A percentile compares a stretch with the other conserved stretches of the same genome.
Evolutionary conservation across 164 flowering plant genomes (phyloP).

Genomic region (Magnolia kwangsiensis): DNA sequence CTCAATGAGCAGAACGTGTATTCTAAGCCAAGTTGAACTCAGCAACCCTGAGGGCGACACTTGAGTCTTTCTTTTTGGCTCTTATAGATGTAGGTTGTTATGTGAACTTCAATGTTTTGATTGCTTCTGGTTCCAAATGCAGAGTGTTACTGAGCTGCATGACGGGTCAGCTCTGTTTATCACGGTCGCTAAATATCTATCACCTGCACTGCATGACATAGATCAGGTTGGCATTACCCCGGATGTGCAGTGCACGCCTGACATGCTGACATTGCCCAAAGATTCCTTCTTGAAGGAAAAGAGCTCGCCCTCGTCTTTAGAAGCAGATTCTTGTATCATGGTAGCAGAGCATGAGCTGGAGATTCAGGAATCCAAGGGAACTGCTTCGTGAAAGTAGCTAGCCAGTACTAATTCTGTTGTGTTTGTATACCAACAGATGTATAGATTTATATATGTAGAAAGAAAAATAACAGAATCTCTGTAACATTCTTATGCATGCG

Average conservation of each 20-base stretch:
- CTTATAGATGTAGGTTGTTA: neutral
- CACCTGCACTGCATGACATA: slow-evolving; percentile 88
- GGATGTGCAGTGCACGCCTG: slow-evolving; percentile 85
- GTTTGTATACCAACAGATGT: neutral
- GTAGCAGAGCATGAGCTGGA: slow-evolving; percentile 93
- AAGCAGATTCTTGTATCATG: slow-evolving; percentile 89
- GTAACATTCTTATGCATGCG: neutral
- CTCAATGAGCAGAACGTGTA: neutral
- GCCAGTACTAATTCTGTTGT: neutral
- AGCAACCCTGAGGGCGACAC: neutral
- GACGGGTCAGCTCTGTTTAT: slow-evolving; percentile 93
- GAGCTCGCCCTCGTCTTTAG: slow-evolving; percentile 43
- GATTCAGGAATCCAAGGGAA: slow-evolving; percentile 64
- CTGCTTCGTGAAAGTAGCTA: slow-evolving; percentile 58
- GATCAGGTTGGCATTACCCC: slow-evolving; percentile 90
- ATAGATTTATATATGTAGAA: neutral
- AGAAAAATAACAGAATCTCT: neutral
- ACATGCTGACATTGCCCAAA: slow-evolving; percentile 54
- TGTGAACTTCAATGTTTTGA: neutral
- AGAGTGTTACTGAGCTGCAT: slow-evolving; percentile 95
- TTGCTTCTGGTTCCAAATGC: slow-evolving; percentile 10
- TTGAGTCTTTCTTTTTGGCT: neutral
- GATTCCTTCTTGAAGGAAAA: slow-evolving; percentile 35
- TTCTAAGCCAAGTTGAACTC: too few species aligned
- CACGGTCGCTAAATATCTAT: slow-evolving; percentile 90